Evolutionary conservation across 352 stramenopile genomes (phyloP), one percentile per base, ranked within the genome.

Genomic region (Phytophthora kernoviae): DNA sequence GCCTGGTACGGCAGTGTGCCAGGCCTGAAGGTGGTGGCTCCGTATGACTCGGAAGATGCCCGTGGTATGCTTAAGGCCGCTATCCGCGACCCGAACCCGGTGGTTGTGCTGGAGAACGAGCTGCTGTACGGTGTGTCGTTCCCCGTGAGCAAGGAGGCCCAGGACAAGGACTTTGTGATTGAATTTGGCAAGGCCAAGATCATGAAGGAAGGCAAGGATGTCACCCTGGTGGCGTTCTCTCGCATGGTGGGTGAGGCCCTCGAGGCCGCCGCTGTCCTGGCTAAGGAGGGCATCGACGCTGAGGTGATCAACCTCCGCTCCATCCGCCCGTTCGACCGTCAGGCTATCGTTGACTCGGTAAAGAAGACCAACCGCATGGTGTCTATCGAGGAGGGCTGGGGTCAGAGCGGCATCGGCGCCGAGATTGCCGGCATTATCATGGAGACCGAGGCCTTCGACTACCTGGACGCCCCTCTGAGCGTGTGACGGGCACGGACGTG

Each of bases 171-270:
- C 80, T 99, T 98, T 68, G 73, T 99, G 17, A 87, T 99, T 21
- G 92, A 96, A 20, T 98, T 99, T 63, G 98, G 98, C 58, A 99
- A 99, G 88, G 97, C 97, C 64, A 99, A 99, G 84, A 97, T 99
- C 70, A 98, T 99, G 87, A 93, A 93, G 83, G 58, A 65, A 4
- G 98, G 98, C 65, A 95, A 87, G 44, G 97, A 99, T 82, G 93
- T 99, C 47, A 99, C 98, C 14, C 96, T 99, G 44, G 94, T 99
- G 34, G 89, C 97, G 21, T 99, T 99, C 74, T 98, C 93, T 43
- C 97, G 97, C 71, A 96, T 96, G 81, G 97, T 99, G 39, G 97
- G 96, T 12, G 75, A 96, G 50, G 91, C 92, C n/a, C 82, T 99
- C 41, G 96, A 99, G 73, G 97, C 97, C 39, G 97, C 98, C 4